A percentile compares a stretch with the other conserved stretches of the same genome.
Evolutionary conservation across 2,329 filamentous ascomycete genomes (phyloP).

Genomic region (Colletotrichum sp.): DNA sequence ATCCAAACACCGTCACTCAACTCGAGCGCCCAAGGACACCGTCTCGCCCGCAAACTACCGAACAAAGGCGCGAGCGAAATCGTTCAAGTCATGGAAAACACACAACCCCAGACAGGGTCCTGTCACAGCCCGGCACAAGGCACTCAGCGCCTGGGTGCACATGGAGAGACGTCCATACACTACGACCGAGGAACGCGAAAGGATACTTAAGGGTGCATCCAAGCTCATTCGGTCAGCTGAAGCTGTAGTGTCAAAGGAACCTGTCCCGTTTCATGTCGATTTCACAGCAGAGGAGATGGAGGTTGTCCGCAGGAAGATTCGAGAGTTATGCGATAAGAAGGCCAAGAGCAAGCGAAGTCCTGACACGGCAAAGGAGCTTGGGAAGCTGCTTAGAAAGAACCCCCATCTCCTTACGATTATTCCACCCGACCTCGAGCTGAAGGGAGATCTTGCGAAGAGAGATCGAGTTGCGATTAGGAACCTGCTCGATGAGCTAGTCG

Average conservation of each 20-base stretch:
- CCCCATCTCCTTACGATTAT: slow-evolving; percentile 1
- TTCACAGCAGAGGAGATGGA: slow-evolving; percentile 45
- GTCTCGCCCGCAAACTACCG: slow-evolving; percentile 15
- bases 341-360: background rate
- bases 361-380: slow-evolving; percentile 21
- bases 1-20: background rate
- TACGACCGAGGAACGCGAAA: slow-evolving; percentile 16
- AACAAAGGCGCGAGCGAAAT: slow-evolving; percentile 19
- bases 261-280: slow-evolving; percentile 48
- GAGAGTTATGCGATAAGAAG: background rate
- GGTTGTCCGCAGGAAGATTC: slow-evolving; percentile 18
- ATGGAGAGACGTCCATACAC: slow-evolving; percentile 28
- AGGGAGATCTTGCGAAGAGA: slow-evolving; percentile 27
- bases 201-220: slow-evolving; percentile 21
- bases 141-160: slow-evolving; percentile 13
- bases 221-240: slow-evolving; percentile 9
- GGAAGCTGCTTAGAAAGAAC: slow-evolving; percentile 20
- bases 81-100: slow-evolving; percentile 23
- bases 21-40: background rate
- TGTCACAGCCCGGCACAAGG: background rate
- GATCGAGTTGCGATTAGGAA: slow-evolving; percentile 36
- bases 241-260: background rate
- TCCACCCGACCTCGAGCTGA: slow-evolving; percentile 12
- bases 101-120: background rate
- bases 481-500: slow-evolving; percentile 44